Conservation (phyloP, 805 yeast species). For the Schwanniomyces sp. region DNA sequence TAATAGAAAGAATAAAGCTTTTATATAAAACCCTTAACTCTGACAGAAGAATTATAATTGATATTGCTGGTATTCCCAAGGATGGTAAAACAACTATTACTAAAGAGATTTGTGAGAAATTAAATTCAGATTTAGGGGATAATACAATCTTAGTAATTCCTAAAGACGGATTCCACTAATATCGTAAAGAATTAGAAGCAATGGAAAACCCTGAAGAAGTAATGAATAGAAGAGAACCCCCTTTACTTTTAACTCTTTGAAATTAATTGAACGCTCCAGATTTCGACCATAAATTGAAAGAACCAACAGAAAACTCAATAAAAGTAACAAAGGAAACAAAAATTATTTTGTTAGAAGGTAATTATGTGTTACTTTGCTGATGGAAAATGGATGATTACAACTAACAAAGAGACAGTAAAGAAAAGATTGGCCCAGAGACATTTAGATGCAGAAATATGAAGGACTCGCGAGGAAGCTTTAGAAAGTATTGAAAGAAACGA, state of each 20-base stretch:
- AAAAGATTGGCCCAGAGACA: too few species aligned
- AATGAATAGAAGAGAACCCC: slow-evolving; percentile 69
- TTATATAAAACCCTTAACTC: neutral
- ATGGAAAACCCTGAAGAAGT: slow-evolving; percentile 56
- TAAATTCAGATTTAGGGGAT: slow-evolving; percentile 7
- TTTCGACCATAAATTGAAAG: slow-evolving; percentile 68
- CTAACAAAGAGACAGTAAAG: too few species aligned
- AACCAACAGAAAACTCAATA: slow-evolving; percentile 57
- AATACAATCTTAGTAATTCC: slow-evolving; percentile 19
- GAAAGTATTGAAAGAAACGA: too few species aligned
- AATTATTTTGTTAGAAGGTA: slow-evolving; percentile 68
- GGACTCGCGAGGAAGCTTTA: too few species aligned
- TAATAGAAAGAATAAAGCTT: neutral
- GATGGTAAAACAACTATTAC: slow-evolving; percentile 76
- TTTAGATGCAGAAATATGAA: too few species aligned
- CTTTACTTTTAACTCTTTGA: slow-evolving; percentile 71
- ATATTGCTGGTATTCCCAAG: slow-evolving; percentile 74
- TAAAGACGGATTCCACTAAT: slow-evolving; percentile 32
- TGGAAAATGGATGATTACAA: too few species aligned
- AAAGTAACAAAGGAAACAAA: slow-evolving; percentile 43
- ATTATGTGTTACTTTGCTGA: too few species aligned
- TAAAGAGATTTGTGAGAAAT: slow-evolving; percentile 30
- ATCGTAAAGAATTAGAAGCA: slow-evolving; percentile 20
- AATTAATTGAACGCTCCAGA: slow-evolving; percentile 50
- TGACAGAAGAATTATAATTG: slow-evolving; percentile 28